Base-by-base conservation (phyloP, 2,329 filamentous ascomycete genomes). In the Cryphonectria parasitica region DNA sequence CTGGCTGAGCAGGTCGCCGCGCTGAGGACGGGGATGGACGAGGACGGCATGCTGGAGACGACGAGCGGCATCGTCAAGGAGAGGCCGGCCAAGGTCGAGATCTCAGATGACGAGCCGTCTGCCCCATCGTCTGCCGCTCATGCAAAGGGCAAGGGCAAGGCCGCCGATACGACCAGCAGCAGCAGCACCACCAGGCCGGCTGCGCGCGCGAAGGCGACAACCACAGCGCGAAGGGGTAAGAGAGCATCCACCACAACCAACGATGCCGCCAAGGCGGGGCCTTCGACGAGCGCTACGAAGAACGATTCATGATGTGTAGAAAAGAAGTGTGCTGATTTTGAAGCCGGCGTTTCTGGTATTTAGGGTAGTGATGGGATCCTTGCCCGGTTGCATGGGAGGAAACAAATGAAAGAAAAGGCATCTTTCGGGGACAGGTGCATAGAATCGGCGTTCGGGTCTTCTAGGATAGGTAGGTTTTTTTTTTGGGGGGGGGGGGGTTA, bases 41-140 rank as follows among this genome's bases (percentile, higher is more conserved):
- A 76, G 54, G 76, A 77, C 39, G 77, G 78, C 22, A 79, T 77
- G 71, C 74, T 80, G 49, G 75, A 74, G 63, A 76, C 76, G 60
- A 77, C 80, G 41, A 79, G 78, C 65, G 76, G 76, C 15, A 70
- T 73, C 41, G 17, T 49, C 41, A 68, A 69, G 76, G 73, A 61
- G 74, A 73, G 67, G 45, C 58, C 28, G 45, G 71, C 54, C 36
- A 79, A 79, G 73, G 74, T 75, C 54, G 75, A 78, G 63, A 66
- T 68, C 64, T 65, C n/a, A 62, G 39, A 76, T 69, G 69, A 74
- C 63, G 39, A 68, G 68, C 43, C 68, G 31, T 28, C 71, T 19
- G 69, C 65, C 13, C 34, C n/a, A 7, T 17, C 71, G 15, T 62
- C 73, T 3, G 52, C 73, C 5, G 45, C 68, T n/a, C 77, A 73